Evolutionary conservation across 805 yeast genomes (phyloP), one percentile per base, ranked within the genome.

Genomic region (Lipomyces sp.): DNA sequence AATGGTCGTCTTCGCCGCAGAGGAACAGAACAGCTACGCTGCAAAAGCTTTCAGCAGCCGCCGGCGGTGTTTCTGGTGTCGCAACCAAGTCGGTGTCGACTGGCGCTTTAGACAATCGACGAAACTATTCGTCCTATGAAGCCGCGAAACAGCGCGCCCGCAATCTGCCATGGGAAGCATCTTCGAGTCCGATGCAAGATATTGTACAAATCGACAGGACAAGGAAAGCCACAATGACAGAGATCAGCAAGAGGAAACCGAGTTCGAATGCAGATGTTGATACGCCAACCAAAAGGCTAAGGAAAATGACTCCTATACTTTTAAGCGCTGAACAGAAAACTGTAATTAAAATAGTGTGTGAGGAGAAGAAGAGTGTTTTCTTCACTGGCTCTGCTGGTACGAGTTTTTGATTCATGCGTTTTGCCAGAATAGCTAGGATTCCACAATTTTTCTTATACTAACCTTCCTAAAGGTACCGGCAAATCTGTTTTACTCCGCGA

Each of bases 311-410:
- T 7, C 40, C 29, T 13, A 57, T 68, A 3, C 56, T 61, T 43
- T 63, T 72, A 3, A 68, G 72, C 19, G 65, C 61, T 6, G 85
- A 81, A 64, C 86, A 81, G 65, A 65, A 68, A 47, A 61, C 62
- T 22, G 81, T 93, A 21, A 74, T 86, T 10, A 77, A 80, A 8
- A 68, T 86, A 47, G 95, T 83, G 0, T 68, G 78, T 39, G 63
- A 72, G 21, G 89, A 95, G 0, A 38, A 53, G 2, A 70, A 73
- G 16, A 86, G 83, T 52, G 69, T 93, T 2, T 93, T 93, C 64
- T 93, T 86, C 65, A 93, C 98, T 0, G 98, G 98, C 44, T 88
- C 97, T 31, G 98, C 98, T 0, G 98, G 98, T 62, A 14, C 21
- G 45, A 13, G 5, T 34, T 19, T 7, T 32, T n/a, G 18, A 18